Conservation (phyloP, 257 asterid species). For the Ilex aquifolium region DNA sequence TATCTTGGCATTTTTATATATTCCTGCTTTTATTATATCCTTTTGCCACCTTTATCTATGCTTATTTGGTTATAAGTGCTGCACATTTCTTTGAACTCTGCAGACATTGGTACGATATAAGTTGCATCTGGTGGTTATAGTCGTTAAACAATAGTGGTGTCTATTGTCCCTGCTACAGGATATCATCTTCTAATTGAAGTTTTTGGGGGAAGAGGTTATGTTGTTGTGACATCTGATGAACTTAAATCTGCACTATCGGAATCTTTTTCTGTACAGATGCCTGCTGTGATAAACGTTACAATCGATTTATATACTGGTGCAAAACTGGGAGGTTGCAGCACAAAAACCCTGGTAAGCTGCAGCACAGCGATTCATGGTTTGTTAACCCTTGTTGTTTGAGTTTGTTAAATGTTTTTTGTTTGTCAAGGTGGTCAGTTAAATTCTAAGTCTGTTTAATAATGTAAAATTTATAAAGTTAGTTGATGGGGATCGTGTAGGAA, state of each 20-base stretch:
- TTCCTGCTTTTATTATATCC: no score
- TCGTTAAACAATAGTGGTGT: constrained; percentile 27
- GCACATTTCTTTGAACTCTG: constrained; percentile 11
- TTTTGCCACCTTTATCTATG: no score
- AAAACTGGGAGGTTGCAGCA: constrained; percentile 84
- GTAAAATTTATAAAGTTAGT: constrained; percentile 3
- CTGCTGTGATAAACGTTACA: constrained; percentile 70
- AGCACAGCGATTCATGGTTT: neutral
- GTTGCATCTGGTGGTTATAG: constrained; percentile 84
- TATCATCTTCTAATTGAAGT: constrained; percentile 74
- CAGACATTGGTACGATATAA: constrained; percentile 82
- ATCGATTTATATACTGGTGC: constrained; percentile 89
- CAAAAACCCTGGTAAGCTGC: constrained; percentile 55
- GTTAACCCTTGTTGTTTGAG: neutral
- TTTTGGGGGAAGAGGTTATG: constrained; percentile 87
- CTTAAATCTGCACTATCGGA: constrained; percentile 66
- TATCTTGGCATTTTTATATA: no score
- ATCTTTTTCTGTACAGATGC: constrained; percentile 64
- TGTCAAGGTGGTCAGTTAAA: neutral
- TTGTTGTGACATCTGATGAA: constrained; percentile 70
- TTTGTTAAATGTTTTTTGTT: neutral
- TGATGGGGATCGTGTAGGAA: no score
- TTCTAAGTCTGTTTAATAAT: neutral
- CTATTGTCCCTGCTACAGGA: constrained; percentile 81
- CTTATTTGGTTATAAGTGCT: neutral